Conservation (phyloP, 805 yeast genomes). For the Suhomyces xylopsoci region DNA sequence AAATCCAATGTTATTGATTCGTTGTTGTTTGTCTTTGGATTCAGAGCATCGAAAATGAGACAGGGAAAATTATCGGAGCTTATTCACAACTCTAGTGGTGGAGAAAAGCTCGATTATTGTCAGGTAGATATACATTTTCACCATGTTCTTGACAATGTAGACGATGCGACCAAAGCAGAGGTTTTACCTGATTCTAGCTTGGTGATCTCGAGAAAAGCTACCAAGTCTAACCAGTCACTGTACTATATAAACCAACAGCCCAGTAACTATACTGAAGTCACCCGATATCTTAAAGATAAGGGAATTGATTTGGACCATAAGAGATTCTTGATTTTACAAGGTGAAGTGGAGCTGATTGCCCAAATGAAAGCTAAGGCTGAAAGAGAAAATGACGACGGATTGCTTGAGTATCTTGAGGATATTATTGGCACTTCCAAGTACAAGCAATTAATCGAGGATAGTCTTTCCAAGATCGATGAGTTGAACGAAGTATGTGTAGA, state of each 20-base stretch:
- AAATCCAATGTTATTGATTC: slow-evolving; percentile 97
- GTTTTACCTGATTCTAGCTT: slow-evolving; percentile 54
- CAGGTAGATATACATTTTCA: slow-evolving; percentile 89
- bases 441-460: slow-evolving; percentile 69
- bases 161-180: slow-evolving; percentile 26
- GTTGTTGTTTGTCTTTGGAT: slow-evolving; percentile 93
- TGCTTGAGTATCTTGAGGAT: slow-evolving; percentile 91
- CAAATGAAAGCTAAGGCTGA: slow-evolving; percentile 99
- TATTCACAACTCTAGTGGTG: slow-evolving; percentile 82
- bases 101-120: slow-evolving; percentile 60
- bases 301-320: slow-evolving; percentile 96
- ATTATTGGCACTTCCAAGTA: slow-evolving; percentile 92
- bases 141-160: slow-evolving; percentile 61
- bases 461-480: slow-evolving; percentile 59
- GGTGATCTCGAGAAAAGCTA: slow-evolving; percentile 78
- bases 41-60: slow-evolving; percentile 94
- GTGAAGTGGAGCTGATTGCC: slow-evolving; percentile 97
- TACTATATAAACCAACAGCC: slow-evolving; percentile 70
- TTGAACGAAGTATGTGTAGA: slow-evolving; percentile 77
- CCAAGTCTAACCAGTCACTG: slow-evolving; percentile 68
- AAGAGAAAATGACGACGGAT: slow-evolving; percentile 85
- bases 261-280: slow-evolving; percentile 77
- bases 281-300: slow-evolving; percentile 64
- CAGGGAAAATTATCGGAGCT: slow-evolving; percentile 90
- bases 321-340: slow-evolving; percentile 90